Evolutionary conservation across 2,329 filamentous ascomycete species (phyloP), one percentile per base, ranked within the genome.

Genomic region (Cytospora paraplurivora): DNA sequence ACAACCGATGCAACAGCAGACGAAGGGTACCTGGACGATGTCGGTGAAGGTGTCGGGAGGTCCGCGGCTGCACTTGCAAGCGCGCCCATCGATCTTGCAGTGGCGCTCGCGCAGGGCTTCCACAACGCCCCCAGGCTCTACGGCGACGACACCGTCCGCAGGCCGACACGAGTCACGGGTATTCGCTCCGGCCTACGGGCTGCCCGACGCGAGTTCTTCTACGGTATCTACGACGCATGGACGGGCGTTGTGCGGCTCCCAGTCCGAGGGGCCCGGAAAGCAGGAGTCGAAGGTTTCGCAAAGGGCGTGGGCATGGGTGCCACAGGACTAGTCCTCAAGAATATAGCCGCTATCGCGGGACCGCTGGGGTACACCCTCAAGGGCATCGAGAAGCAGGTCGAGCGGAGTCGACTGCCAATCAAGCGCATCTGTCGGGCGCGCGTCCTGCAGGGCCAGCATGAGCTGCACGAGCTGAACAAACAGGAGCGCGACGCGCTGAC

Each of bases 91-190:
- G 82, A 88, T 68, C 72, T 90, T 2, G 80, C 82, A 0, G 75
- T 89, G 49, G 85, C 86, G 0, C 71, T 90, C 1, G 85, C 86
- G 1, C 87, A 90, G 70, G 88, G 88, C 1, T 90, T 90, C 67
- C 88, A 90, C 72, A 91, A 91, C 67, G 87, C 86, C 0, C 88
- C 88, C 1, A 82, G 87, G 2, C 78, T 91, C 0, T 91, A 91
- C 68, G 88, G 88, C 15, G 88, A 91, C 69, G 82, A 85, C 56
- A 90, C 88, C 1, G 88, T 91, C 1, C 82, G 88, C 4, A 81
- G 82, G 1, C 85, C 86, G 1, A 81, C 81, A 1, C 81, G 86
- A 8, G 84, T 91, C 50, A 90, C 86, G 0, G 88, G 87, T 2
- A 81, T 90, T 63, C 79, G 81, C 56, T 89, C 86, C 2, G 88